Conservation (phyloP, 163 green algal genomes). For the Scenedesmus sp. region DNA sequence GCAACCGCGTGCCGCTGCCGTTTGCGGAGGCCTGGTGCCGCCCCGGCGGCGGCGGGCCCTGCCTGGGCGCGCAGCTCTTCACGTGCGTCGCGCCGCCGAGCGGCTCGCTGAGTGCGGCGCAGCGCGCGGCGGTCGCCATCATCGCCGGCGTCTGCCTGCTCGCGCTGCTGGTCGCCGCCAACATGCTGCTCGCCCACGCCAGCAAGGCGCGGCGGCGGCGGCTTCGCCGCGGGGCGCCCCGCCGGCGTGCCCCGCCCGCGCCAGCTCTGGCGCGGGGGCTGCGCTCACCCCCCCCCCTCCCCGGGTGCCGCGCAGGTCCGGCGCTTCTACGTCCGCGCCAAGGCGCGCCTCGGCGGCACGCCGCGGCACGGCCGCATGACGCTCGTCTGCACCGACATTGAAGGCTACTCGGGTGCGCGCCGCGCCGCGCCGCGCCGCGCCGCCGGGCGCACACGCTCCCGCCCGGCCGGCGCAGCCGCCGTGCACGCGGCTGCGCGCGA, state of each 20-base stretch:
- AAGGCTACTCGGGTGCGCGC: conserved; percentile 52
- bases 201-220: no score
- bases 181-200: not conserved
- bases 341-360: conserved; percentile 49
- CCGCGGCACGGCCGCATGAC: conserved; percentile 42
- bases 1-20: not conserved
- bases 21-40: not conserved
- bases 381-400: conserved; percentile 56
- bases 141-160: not conserved
- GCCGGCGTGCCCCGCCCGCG: no score
- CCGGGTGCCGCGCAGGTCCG: no score
- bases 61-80: not conserved
- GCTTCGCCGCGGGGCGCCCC: no score
- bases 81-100: not conserved
- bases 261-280: no score
- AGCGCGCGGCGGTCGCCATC: not conserved
- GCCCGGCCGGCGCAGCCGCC: no score
- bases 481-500: no score
- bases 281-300: no score
- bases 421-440: no score
- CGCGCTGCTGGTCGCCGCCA: not conserved
- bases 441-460: no score
- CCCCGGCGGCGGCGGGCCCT: not conserved
- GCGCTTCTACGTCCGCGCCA: not conserved
- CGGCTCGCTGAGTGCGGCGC: no score